These are phyloP conservation scores for Entomortierella lignicola DNA, from an alignment of 192 early-diverging fungal species.

Conservation along the genomic window DNA sequence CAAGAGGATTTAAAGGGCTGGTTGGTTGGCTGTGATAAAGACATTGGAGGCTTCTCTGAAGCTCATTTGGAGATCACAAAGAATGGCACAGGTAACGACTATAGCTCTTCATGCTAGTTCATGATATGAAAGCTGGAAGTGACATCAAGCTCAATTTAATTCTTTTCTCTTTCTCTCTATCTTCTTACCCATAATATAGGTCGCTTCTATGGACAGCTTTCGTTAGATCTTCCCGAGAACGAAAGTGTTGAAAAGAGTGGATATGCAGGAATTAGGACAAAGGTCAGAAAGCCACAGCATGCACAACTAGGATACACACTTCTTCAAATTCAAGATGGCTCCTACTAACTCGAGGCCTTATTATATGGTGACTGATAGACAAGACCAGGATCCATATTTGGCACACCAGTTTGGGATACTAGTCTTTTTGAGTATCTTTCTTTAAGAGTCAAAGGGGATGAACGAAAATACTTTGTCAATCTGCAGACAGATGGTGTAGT, in stretches of 20 bases:
- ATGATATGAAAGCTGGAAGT: not conserved
- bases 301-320: too few species aligned
- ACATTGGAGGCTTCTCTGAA: constrained; percentile 78
- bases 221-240: constrained; percentile 80
- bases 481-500: constrained; percentile 87
- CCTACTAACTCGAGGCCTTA: not conserved
- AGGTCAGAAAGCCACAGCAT: constrained; percentile 53
- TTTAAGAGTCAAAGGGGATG: constrained; percentile 83
- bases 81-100: constrained; percentile 25
- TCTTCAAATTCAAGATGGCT: too few species aligned
- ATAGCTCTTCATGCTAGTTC: not conserved
- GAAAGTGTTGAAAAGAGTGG: constrained; percentile 78
- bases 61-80: constrained; percentile 60
- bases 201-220: constrained; percentile 85
- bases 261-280: constrained; percentile 91
- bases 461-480: constrained; percentile 93
- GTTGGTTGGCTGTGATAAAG: constrained; percentile 89
- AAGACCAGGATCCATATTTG: constrained; percentile 75
- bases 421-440: constrained; percentile 87
- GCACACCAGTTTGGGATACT: constrained; percentile 85
- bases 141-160: too few species aligned
- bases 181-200: constrained; percentile 31
- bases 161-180: not conserved
- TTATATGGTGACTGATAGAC: constrained; percentile 51
- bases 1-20: constrained; percentile 77